Conservation (phyloP, 345 rosid species). For the Corchorus olitorius region DNA sequence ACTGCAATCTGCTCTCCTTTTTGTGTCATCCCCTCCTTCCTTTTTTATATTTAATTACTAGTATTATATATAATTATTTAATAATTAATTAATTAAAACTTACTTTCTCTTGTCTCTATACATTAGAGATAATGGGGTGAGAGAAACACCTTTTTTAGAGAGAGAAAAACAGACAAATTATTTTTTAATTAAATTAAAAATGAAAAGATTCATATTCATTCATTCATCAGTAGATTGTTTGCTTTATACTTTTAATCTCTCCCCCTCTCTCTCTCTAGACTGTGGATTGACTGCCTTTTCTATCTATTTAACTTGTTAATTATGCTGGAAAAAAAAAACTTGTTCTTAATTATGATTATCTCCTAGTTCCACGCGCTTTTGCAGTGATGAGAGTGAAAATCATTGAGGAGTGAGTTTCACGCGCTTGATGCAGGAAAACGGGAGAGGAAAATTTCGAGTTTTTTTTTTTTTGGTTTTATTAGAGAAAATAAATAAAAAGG, state of each 20-base stretch:
- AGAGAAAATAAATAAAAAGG: background rate
- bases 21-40: background rate
- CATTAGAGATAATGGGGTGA: conserved; percentile 35
- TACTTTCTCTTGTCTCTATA: conserved; percentile 27
- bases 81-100: background rate
- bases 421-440: background rate
- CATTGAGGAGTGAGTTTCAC: background rate
- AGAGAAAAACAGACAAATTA: background rate
- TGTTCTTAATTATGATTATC: background rate
- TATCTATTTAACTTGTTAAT: background rate
- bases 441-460: background rate
- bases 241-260: background rate
- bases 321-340: no score
- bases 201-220: background rate
- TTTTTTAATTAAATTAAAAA: background rate
- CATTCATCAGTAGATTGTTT: background rate
- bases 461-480: no score
- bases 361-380: background rate
- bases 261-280: conserved; percentile 9
- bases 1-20: conserved; percentile 29
- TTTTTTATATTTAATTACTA: background rate
- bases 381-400: background rate
- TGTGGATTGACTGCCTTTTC: conserved; percentile 27
- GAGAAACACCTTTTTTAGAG: conserved; percentile 27
- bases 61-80: background rate